Conservation (phyloP, 2,329 filamentous ascomycete species). For the Aureobasidium leucospermi region DNA sequence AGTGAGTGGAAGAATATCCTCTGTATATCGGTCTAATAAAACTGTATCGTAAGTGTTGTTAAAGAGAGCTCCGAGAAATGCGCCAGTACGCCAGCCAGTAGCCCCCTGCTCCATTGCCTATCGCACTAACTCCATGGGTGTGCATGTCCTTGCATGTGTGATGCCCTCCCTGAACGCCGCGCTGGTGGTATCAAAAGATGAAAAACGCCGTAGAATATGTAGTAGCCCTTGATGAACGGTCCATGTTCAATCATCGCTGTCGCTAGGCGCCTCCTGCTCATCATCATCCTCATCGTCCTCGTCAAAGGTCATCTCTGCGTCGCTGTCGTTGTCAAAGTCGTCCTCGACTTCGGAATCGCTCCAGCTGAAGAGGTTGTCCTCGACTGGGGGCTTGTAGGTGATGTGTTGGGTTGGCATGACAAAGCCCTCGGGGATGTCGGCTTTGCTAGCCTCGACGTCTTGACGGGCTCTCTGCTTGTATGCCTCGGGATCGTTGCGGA, state of each 20-base stretch:
- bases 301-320: constrained; percentile 42
- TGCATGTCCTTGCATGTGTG: neutral
- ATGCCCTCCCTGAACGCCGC: neutral
- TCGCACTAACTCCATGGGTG: neutral
- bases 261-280: constrained; percentile 53
- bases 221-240: neutral
- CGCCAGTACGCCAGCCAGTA: neutral
- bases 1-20: neutral
- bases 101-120: neutral
- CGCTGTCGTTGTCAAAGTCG: constrained; percentile 66
- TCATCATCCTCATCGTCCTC: constrained; percentile 55
- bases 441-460: constrained; percentile 65
- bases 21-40: constrained; percentile 4
- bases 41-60: neutral
- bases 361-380: constrained; percentile 63
- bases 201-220: neutral
- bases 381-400: constrained; percentile 51
- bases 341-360: constrained; percentile 53
- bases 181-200: constrained; percentile 8
- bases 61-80: neutral
- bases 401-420: constrained; percentile 69
- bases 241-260: constrained; percentile 33
- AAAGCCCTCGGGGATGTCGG: constrained; percentile 72
- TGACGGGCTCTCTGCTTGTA: constrained; percentile 66
- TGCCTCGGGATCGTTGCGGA: constrained; percentile 61